Conservation (phyloP, 805 yeast species). For the Metschnikowia aberdeeniae region DNA sequence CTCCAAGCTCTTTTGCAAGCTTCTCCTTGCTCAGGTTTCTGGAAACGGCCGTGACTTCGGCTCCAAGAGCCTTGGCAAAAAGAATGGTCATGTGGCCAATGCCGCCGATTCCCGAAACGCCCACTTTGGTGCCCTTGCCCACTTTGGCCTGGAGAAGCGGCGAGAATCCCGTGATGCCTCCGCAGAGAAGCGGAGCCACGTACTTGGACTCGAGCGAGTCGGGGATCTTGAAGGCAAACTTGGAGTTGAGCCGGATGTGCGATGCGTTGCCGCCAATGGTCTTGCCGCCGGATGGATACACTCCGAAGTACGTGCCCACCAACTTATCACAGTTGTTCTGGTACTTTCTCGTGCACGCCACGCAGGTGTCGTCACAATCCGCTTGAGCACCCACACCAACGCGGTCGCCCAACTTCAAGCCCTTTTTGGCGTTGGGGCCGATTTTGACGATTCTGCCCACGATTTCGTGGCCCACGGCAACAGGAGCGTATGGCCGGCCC, state of each 20-base stretch:
- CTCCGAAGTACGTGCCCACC: constrained; percentile 13
- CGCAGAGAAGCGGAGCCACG: constrained; percentile 21
- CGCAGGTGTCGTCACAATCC: constrained; percentile 15
- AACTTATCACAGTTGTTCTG: constrained; percentile 15
- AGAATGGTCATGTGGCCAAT: constrained; percentile 62
- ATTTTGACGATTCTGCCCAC: constrained; percentile 18
- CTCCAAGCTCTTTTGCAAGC: constrained; percentile 53
- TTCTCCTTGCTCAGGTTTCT: constrained; percentile 47
- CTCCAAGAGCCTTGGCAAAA: constrained; percentile 60
- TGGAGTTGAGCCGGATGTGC: constrained; percentile 16
- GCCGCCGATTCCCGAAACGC: constrained; percentile 64
- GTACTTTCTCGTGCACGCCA: constrained; percentile 9
- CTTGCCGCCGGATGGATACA: constrained; percentile 11
- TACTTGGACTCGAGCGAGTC: constrained; percentile 12
- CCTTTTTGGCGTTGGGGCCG: constrained; percentile 17
- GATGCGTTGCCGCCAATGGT: constrained; percentile 19
- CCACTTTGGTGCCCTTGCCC: constrained; percentile 40
- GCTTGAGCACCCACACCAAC: constrained; percentile 77
- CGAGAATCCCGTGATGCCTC: constrained; percentile 21
- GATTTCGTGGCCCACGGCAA: constrained; percentile 29
- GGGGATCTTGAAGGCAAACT: constrained; percentile 18
- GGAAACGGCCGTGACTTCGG: constrained; percentile 57
- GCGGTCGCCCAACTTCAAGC: constrained; percentile 60
- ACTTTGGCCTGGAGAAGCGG: constrained; percentile 19
- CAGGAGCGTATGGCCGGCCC: constrained; percentile 29